Evolutionary conservation across 129 eudicot genomes (phyloP).

Genomic region (Smallanthus sonchifolius): DNA sequence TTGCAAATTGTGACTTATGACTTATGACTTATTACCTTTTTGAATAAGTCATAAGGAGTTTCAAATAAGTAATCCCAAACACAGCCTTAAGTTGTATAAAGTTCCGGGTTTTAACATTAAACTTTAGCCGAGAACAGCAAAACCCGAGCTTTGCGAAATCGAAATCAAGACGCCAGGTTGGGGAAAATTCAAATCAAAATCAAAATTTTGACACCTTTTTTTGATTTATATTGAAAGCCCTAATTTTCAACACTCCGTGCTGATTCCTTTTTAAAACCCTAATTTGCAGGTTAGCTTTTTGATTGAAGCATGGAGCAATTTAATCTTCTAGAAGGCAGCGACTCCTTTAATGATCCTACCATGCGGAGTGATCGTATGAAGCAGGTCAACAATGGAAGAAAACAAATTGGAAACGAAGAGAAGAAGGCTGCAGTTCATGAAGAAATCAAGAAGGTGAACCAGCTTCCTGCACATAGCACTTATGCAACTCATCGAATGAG

Average conservation of each 20-base stretch:
- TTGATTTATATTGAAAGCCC: slow-evolving; percentile 14
- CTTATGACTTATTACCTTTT: too few species aligned
- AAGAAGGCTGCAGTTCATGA: slow-evolving; percentile 57
- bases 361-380: too few species aligned
- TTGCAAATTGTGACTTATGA: too few species aligned
- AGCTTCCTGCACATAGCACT: slow-evolving; percentile 62
- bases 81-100: too few species aligned
- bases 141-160: too few species aligned
- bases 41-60: too few species aligned
- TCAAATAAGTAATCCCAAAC: too few species aligned
- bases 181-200: too few species aligned
- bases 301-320: slow-evolving; percentile 36
- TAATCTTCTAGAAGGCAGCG: slow-evolving; percentile 26
- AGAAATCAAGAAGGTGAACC: slow-evolving; percentile 60
- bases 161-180: too few species aligned
- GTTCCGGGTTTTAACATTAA: too few species aligned
- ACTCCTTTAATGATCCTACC: too few species aligned
- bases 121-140: too few species aligned
- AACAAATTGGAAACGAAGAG: slow-evolving; percentile 48
- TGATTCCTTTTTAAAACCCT: slow-evolving; percentile 6
- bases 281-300: slow-evolving; percentile 4
- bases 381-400: slow-evolving; percentile 25
- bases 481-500: slow-evolving; percentile 73
- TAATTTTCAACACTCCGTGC: neutral
- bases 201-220: neutral